phyloP scores from a whole-genome alignment of 441 rosid genomes.

The Adansonia madagascariensis region DNA sequence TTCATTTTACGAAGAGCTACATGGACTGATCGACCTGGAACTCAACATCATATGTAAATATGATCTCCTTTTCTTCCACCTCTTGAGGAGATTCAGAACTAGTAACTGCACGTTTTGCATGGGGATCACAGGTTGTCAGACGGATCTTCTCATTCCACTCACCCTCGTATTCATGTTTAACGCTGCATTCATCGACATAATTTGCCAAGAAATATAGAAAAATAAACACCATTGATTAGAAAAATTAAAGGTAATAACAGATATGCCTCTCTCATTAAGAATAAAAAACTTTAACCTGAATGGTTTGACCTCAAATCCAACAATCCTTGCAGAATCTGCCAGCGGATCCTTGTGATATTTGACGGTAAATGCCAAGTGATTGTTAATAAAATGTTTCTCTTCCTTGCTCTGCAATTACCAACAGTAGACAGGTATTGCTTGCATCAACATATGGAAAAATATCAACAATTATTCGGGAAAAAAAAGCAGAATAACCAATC shows the following conservation, averaged over 20 bases:
- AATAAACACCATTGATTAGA: background rate
- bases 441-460: conserved; percentile 15
- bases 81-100: conserved; percentile 84
- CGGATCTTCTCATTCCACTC: conserved; percentile 75
- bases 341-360: conserved; percentile 69
- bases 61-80: conserved; percentile 70
- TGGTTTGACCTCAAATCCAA: conserved; percentile 93
- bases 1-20: background rate
- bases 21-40: conserved; percentile 70
- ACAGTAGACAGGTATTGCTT: conserved; percentile 24
- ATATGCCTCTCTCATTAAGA: background rate
- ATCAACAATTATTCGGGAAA: background rate
- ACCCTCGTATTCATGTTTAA: conserved; percentile 85
- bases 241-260: background rate
- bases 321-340: conserved; percentile 70
- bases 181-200: conserved; percentile 50
- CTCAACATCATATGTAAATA: conserved; percentile 86
- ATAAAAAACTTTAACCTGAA: conserved; percentile 54
- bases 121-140: conserved; percentile 84
- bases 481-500: background rate
- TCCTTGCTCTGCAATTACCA: conserved; percentile 60
- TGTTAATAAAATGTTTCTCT: conserved; percentile 81
- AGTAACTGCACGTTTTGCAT: conserved; percentile 72
- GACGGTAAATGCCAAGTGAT: conserved; percentile 78
- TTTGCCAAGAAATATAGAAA: conserved; percentile 5